Evolutionary conservation across 768 basidiomycete genomes (phyloP).

Genomic region (Lactifluus piperatus): DNA sequence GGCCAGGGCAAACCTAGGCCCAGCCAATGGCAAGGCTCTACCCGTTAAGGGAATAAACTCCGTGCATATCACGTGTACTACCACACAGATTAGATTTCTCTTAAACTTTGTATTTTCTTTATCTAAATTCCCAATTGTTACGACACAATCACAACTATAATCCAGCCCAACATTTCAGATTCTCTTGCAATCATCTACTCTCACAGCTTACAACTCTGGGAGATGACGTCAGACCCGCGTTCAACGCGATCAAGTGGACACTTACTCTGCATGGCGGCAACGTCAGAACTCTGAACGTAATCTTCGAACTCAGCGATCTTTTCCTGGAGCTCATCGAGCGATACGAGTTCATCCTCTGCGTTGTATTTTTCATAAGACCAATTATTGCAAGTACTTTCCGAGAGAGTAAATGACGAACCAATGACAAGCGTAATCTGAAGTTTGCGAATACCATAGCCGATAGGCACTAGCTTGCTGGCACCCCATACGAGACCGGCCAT

Average conservation of each 20-base stretch:
- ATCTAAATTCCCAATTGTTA: not conserved
- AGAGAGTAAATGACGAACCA: conserved; percentile 25
- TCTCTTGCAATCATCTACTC: not conserved
- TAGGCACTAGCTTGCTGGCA: conserved; percentile 81
- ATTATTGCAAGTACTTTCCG: conserved; percentile 27
- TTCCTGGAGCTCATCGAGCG: conserved; percentile 89
- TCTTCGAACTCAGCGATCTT: conserved; percentile 79
- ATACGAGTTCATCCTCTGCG: conserved; percentile 91
- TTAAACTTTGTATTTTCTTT: not conserved
- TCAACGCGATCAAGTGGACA: not conserved
- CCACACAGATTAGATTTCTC: not conserved
- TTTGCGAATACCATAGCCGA: conserved; percentile 93
- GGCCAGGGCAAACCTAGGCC: not conserved
- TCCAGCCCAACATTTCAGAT: not conserved
- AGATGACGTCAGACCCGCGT: not conserved
- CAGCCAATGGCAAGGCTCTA: too few relatives aligned
- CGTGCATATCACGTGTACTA: not conserved
- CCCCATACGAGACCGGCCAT: conserved; percentile 95
- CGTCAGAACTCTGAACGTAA: conserved; percentile 83
- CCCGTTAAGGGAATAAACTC: not conserved
- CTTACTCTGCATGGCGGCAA: conserved; percentile 91
- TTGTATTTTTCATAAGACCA: conserved; percentile 31
- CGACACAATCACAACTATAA: too few relatives aligned
- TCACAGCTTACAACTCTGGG: conserved; percentile 38
- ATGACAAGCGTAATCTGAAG: conserved; percentile 62